Evolutionary conservation across 2,329 filamentous ascomycete species (phyloP).

Genomic region (Teratosphaeria epicoccoides): DNA sequence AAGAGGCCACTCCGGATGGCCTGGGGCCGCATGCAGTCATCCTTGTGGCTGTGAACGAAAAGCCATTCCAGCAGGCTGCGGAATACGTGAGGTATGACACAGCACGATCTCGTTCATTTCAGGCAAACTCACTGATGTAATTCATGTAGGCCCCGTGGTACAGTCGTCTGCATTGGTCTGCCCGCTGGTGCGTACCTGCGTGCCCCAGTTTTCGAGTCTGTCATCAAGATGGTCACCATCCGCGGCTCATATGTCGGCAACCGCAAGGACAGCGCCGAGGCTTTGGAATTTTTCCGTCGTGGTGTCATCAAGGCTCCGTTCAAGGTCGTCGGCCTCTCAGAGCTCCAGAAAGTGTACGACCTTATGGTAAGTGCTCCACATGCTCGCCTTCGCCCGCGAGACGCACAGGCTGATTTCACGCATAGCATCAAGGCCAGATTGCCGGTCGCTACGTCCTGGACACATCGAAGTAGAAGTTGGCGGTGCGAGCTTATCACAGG

Average conservation of each 20-base stretch:
- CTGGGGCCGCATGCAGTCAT: constrained; percentile 80
- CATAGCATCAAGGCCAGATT: constrained; percentile 50
- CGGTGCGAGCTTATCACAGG: background rate
- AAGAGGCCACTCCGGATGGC: constrained; percentile 66
- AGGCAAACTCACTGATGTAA: background rate
- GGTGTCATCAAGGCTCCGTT: constrained; percentile 79
- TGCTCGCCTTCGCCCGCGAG: constrained; percentile 27
- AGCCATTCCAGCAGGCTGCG: constrained; percentile 89
- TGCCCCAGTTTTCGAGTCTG: constrained; percentile 81
- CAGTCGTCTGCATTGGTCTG: constrained; percentile 79
- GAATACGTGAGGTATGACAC: constrained; percentile 26
- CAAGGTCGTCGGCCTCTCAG: constrained; percentile 71
- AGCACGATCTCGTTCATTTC: background rate
- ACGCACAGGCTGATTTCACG: background rate
- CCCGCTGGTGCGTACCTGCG: constrained; percentile 69
- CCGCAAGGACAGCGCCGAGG: constrained; percentile 76
- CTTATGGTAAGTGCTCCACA: constrained; percentile 27
- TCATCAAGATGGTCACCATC: constrained; percentile 83
- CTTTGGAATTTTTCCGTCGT: constrained; percentile 76
- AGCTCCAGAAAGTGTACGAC: constrained; percentile 72
- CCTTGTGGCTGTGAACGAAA: constrained; percentile 75
- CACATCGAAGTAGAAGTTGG: constrained; percentile 46
- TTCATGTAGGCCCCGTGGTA: constrained; percentile 42
- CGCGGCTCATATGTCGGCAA: constrained; percentile 92
- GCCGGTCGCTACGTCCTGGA: constrained; percentile 70